Evolutionary conservation across 129 eudicot species (phyloP), one percentile per base, ranked within the genome.

Genomic region (Artemisia tridentata): DNA sequence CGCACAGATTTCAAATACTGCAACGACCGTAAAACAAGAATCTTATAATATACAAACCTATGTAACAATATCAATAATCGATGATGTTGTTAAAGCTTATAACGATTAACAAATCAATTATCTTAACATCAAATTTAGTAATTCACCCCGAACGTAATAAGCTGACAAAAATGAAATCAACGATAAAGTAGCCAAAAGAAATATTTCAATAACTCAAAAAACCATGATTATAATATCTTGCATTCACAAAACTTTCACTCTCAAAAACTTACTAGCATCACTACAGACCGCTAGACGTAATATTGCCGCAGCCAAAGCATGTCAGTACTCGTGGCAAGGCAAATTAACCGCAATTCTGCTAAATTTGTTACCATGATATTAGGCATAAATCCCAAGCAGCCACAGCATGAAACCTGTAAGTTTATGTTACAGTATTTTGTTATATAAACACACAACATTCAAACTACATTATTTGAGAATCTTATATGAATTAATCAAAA

Each of bases 371-470:
- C 50, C 72, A 23, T 46, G 68, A 72, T 59, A 47, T 27, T 48
- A 48, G 38, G 68, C 47, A 67, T 50, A 67, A 43, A 45, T 71
- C 67, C 46, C 43, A 7, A 71, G 75, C 65, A 71, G 67, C 68
- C 56, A 71, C 25, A 69, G 16, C 67, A 54, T 54, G 34, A 55
- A 65, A 75, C 79, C 79, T 75, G 67, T 17, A 72, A 31, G 61
- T 34, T 3, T 29, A 51, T 54, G 52, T 31, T 54, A 54, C 5
- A 9, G 12, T 9, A 69, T 27, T 41, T 5, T 11, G 19, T 23
- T 20, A 0, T 46, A 8, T n/a, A 38, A 2, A 9, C 13, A 65
- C 11, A 27, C 12, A 64, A 38, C 15, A 12, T 27, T 45, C 13
- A 7, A 41, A 65, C n/a, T 29, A 65, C 25, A 60, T 25, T 16